A percentile compares a stretch with the other conserved stretches of the same genome.
phyloP scores from a whole-genome alignment of 2,329 filamentous ascomycete species.

The Colletotrichum neosansevieriae region DNA sequence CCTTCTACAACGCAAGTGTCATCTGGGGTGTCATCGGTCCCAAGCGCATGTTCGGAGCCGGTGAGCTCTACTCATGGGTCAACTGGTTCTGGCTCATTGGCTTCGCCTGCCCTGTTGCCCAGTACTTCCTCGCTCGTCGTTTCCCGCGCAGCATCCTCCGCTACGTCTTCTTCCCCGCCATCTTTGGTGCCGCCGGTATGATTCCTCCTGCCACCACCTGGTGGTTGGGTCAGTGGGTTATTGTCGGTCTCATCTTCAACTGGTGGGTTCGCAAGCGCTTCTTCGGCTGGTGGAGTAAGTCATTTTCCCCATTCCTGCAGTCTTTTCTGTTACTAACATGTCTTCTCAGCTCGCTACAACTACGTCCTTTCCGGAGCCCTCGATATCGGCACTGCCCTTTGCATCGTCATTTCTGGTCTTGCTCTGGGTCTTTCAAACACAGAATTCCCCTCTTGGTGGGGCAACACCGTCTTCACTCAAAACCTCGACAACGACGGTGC shows the following conservation, averaged over 20 bases:
- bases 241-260: conserved; percentile 68
- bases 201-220: conserved; percentile 69
- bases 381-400: conserved; percentile 69
- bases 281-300: conserved; percentile 66
- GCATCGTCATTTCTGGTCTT: conserved; percentile 64
- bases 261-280: conserved; percentile 62
- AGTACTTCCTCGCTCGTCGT: conserved; percentile 61
- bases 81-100: conserved; percentile 68
- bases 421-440: conserved; percentile 59
- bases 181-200: conserved; percentile 62
- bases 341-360: conserved; percentile 61
- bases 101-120: conserved; percentile 58
- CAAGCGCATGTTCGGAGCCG: conserved; percentile 49
- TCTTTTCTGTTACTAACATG: neutral
- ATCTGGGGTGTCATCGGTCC: conserved; percentile 71
- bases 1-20: conserved; percentile 71
- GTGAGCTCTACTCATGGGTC: conserved; percentile 60
- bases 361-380: conserved; percentile 70
- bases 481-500: conserved; percentile 48
- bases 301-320: neutral
- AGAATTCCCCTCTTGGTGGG: conserved; percentile 64
- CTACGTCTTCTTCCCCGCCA: conserved; percentile 65
- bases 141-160: conserved; percentile 60
- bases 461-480: conserved; percentile 52
- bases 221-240: conserved; percentile 66